Conservation (phyloP, 257 asterid genomes). For the Coffea canephora region DNA sequence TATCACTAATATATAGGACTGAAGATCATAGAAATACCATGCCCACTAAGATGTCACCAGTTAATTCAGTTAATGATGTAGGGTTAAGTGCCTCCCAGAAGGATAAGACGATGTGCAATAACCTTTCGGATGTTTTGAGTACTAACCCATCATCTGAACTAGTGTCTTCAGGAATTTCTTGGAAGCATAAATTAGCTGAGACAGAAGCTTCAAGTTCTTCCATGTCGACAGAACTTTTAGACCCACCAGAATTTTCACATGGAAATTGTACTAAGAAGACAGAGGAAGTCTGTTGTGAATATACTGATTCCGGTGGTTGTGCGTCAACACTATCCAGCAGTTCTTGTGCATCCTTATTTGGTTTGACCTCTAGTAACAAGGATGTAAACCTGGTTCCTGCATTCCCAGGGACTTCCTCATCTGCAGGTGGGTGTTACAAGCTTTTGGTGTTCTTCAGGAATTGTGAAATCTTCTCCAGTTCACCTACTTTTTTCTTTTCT, state of each 20-base stretch:
- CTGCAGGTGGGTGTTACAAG: conserved; percentile 43
- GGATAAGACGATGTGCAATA: conserved; percentile 17
- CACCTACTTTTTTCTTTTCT: background rate
- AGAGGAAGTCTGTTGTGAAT: conserved; percentile 22
- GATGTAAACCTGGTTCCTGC: conserved; percentile 25
- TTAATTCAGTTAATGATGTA: conserved; percentile 26
- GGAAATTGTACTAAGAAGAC: conserved; percentile 18
- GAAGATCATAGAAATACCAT: background rate
- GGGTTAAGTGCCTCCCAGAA: conserved; percentile 20
- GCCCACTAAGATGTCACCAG: conserved; percentile 12
- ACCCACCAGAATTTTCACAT: conserved; percentile 15
- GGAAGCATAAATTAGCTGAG: conserved; percentile 21
- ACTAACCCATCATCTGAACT: conserved; percentile 26
- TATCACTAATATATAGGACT: background rate
- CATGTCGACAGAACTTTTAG: conserved; percentile 24
- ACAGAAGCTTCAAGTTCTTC: conserved; percentile 25
- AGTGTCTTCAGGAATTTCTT: conserved; percentile 19
- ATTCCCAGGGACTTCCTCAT: conserved; percentile 7
- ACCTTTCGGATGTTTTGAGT: conserved; percentile 24
- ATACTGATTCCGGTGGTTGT: conserved; percentile 11
- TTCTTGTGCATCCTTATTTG: conserved; percentile 25
- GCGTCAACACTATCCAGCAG: conserved; percentile 17
- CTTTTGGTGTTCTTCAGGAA: conserved; percentile 11
- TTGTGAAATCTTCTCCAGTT: conserved; percentile 4
- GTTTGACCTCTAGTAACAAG: conserved; percentile 22